Evolutionary conservation across 2,329 filamentous ascomycete genomes (phyloP).

Genomic region (Ophidiomyces ophidiicola): DNA sequence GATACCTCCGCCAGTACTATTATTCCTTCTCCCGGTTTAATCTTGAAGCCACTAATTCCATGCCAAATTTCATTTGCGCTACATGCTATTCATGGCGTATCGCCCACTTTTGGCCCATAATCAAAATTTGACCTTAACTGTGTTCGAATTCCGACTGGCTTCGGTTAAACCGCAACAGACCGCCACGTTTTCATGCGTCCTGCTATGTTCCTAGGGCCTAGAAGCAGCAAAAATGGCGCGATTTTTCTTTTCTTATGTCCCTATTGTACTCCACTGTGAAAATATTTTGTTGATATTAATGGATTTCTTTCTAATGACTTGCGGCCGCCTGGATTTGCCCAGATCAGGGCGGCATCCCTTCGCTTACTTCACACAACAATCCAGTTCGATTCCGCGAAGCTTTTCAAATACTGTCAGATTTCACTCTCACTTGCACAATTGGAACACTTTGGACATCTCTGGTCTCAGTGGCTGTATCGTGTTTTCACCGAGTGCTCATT

Average conservation of each 20-base stretch:
- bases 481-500: too few relatives aligned
- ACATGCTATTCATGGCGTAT: conserved; percentile 24
- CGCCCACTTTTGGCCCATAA: conserved; percentile 19
- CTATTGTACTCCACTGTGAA: not conserved
- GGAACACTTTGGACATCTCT: conserved; percentile 4
- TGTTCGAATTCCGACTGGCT: conserved; percentile 4
- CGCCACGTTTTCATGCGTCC: conserved; percentile 17
- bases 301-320: conserved; percentile 8
- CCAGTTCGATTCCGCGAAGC: not conserved
- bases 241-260: conserved; percentile 16
- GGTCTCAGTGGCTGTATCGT: not conserved
- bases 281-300: conserved; percentile 16
- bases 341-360: not conserved
- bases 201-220: conserved; percentile 33
- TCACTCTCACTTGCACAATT: conserved; percentile 3
- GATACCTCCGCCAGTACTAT: not conserved
- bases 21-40: conserved; percentile 10
- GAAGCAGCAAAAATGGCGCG: conserved; percentile 14
- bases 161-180: not conserved
- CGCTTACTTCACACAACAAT: not conserved
- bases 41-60: conserved; percentile 11
- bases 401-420: conserved; percentile 2
- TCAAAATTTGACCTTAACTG: conserved; percentile 4
- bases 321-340: conserved; percentile 2
- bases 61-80: conserved; percentile 11